Conservation (phyloP, 164 flowering plant genomes). For the Nymphaea thermarum region DNA sequence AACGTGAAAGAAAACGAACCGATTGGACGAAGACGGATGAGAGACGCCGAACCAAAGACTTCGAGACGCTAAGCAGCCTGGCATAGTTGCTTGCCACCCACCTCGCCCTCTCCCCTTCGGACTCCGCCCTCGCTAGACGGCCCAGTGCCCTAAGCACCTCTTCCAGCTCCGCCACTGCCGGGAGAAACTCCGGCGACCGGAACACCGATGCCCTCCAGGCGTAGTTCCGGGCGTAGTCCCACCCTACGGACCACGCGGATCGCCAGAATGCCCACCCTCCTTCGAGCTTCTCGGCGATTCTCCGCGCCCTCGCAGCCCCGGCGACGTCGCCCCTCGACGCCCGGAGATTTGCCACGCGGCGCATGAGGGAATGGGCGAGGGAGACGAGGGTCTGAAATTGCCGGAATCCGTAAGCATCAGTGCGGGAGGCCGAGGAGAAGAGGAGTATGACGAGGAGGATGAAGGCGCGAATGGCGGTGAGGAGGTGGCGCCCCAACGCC, state of each 20-base stretch:
- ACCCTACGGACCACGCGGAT: constrained; percentile 7
- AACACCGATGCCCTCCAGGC: constrained; percentile 4
- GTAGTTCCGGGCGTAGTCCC: constrained; percentile 8
- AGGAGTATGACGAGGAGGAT: constrained; percentile 1
- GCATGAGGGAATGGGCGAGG: constrained; percentile 10
- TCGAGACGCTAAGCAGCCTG: constrained; percentile 1
- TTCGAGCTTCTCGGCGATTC: constrained; percentile 8
- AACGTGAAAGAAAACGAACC: constrained; percentile 1
- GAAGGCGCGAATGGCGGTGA: not conserved
- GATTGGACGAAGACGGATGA: constrained; percentile 4
- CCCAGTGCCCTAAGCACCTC: constrained; percentile 5
- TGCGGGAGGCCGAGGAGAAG: not conserved
- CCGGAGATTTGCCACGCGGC: constrained; percentile 7
- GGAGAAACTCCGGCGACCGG: constrained; percentile 5
- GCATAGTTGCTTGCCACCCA: constrained; percentile 8
- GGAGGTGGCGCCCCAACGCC: not conserved
- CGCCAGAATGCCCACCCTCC: constrained; percentile 3
- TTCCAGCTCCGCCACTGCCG: constrained; percentile 5
- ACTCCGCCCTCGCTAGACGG: constrained; percentile 5
- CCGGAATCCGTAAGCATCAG: not conserved
- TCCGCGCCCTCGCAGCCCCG: constrained; percentile 9
- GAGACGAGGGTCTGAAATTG: constrained; percentile 7
- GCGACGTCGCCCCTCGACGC: constrained; percentile 9
- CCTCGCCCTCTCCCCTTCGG: constrained; percentile 2
- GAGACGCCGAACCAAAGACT: constrained; percentile 3